Evolutionary conservation across 2,329 filamentous ascomycete genomes (phyloP), one percentile per base, ranked within the genome.

Genomic region (Colletotrichum sidae): DNA sequence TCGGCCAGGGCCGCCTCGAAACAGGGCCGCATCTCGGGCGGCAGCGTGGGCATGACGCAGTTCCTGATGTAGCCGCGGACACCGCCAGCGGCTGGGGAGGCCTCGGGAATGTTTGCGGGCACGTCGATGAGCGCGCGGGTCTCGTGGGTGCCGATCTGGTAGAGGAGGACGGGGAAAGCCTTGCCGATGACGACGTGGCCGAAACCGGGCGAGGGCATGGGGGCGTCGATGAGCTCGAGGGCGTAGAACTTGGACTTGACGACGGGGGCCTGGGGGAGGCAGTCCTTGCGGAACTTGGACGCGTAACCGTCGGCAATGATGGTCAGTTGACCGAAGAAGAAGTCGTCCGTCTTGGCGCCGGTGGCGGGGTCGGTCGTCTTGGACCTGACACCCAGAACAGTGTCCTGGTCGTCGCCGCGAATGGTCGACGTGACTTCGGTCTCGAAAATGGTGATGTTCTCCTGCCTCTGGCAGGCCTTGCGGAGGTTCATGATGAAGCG

Each of bases 141-240:
- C 81, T 98, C 96, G 80, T 92, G 94, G 5, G 93, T 92, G 74
- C 96, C 95, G 75, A 99, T 99, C 80, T 98, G 96, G 83, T 99
- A 99, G 64, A 99, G 87, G 33, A 99, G 88, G 39, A 97, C 88
- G 0, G 96, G 95, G 67, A 77, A 83, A 50, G 88, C 86, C 69
- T 92, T 87, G 72, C 90, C 90, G 68, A 99, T 91, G 59, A 97
- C 84, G 69, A 99, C 95, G 78, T 97, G 94, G 17, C 95, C 96
- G 76, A 93, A 92, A 68, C 89, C 83, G 2, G 89, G 87, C 56
- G 86, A 83, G 2, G 94, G 93, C 9, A 98, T 86, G 33, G 90
- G 85, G 61, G 92, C 93, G 77, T 98, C 94, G 74, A 96, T 92
- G 68, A 99, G 86, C 77, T 99, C 95, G 39, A 99, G 86, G 10